phyloP scores from a whole-genome alignment of 2,329 filamentous ascomycete species.

The Epichloe typhina region DNA sequence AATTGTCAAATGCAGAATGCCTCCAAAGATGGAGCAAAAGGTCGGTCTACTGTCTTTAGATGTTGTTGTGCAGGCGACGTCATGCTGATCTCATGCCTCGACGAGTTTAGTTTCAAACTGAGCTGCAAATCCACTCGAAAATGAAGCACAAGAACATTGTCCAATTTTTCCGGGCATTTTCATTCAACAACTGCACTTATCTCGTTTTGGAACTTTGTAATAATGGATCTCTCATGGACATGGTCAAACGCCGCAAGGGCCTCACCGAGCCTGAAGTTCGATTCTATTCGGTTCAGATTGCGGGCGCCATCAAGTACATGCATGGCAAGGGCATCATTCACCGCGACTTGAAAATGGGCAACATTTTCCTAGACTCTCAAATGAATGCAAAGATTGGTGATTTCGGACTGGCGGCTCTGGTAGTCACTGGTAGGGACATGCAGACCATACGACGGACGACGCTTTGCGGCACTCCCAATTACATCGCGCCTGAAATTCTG shows the following conservation, averaged over 20 bases:
- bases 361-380: slow-evolving; percentile 82
- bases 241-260: slow-evolving; percentile 84
- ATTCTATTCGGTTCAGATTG: slow-evolving; percentile 87
- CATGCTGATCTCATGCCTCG: background rate
- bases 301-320: slow-evolving; percentile 95
- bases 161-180: slow-evolving; percentile 87
- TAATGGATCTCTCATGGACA: slow-evolving; percentile 94
- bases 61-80: background rate
- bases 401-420: slow-evolving; percentile 83
- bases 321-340: slow-evolving; percentile 94
- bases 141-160: slow-evolving; percentile 95
- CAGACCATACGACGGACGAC: slow-evolving; percentile 75
- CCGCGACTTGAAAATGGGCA: slow-evolving; percentile 93
- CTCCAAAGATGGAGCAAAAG: slow-evolving; percentile 73
- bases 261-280: slow-evolving; percentile 89
- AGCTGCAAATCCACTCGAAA: slow-evolving; percentile 96
- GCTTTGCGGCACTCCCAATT: slow-evolving; percentile 93
- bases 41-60: slow-evolving; percentile 26
- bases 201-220: slow-evolving; percentile 89
- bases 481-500: slow-evolving; percentile 92
- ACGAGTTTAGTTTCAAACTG: slow-evolving; percentile 49
- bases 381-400: slow-evolving; percentile 99
- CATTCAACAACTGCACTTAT: slow-evolving; percentile 79
- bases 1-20: slow-evolving; percentile 75
- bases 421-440: slow-evolving; percentile 85